A percentile compares a stretch with the other conserved stretches of the same genome.
phyloP scores from a whole-genome alignment of 192 early-diverging fungal genomes.

The Coemansia sp. region DNA sequence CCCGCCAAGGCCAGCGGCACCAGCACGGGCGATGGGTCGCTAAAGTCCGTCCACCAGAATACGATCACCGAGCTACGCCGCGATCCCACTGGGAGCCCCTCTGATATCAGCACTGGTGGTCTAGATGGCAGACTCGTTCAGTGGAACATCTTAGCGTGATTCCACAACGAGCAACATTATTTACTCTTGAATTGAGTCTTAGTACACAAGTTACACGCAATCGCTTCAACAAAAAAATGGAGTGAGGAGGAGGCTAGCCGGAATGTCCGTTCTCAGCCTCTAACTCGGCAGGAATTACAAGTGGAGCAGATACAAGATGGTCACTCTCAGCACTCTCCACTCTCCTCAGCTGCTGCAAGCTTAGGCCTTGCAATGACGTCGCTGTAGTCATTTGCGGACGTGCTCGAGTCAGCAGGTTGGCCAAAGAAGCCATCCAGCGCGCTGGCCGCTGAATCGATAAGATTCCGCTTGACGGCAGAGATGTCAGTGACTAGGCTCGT shows the following conservation, averaged over 20 bases:
- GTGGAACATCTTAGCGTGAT: constrained; percentile 41
- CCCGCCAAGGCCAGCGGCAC: constrained; percentile 18
- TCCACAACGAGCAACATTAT: too few relatives aligned
- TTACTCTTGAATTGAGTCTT: neutral
- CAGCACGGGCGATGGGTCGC: constrained; percentile 46
- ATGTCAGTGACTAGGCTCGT: constrained; percentile 43
- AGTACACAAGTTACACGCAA: neutral
- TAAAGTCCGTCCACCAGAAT: constrained; percentile 92
- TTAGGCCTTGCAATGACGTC: neutral
- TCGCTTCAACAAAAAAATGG: neutral
- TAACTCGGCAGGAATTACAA: neutral
- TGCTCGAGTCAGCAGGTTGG: neutral
- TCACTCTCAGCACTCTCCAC: neutral
- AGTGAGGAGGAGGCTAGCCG: neutral
- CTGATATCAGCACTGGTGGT: constrained; percentile 44
- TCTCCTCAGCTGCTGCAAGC: neutral
- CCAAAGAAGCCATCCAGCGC: constrained; percentile 5
- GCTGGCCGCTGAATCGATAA: neutral
- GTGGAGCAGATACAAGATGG: neutral
- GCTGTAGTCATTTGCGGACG: neutral
- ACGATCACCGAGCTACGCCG: constrained; percentile 75
- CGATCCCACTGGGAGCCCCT: constrained; percentile 23
- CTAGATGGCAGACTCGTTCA: constrained; percentile 49
- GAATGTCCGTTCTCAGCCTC: neutral
- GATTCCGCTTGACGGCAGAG: constrained; percentile 29